A percentile compares a stretch with the other conserved stretches of the same genome.
phyloP scores from a whole-genome alignment of 75 land plant species.

The Picea glauca region DNA sequence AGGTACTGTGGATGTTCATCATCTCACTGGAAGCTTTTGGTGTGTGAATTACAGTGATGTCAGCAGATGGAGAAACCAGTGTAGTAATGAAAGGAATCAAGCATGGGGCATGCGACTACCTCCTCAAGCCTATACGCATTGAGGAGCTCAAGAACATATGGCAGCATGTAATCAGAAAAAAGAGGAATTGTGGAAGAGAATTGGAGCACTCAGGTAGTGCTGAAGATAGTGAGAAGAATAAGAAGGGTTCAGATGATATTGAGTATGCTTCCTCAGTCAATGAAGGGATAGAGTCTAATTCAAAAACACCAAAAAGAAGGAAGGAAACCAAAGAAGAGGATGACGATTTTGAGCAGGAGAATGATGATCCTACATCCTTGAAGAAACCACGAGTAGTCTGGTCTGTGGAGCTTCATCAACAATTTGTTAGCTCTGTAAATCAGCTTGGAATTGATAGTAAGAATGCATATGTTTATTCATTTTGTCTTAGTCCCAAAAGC shows the following conservation, averaged over 20 bases:
- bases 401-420: slow-evolving; percentile 95
- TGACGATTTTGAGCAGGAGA: slow-evolving; percentile 68
- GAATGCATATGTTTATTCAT: slow-evolving; percentile 12
- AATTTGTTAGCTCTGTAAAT: slow-evolving; percentile 87
- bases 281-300: slow-evolving; percentile 51
- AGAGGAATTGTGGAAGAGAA: slow-evolving; percentile 43
- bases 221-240: slow-evolving; percentile 42
- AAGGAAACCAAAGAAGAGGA: slow-evolving; percentile 61
- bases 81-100: slow-evolving; percentile 87
- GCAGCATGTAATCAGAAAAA: slow-evolving; percentile 87
- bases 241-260: slow-evolving; percentile 36
- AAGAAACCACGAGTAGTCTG: slow-evolving; percentile 94
- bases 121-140: slow-evolving; percentile 79
- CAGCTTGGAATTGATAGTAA: slow-evolving; percentile 92
- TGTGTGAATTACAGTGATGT: slow-evolving; percentile 87
- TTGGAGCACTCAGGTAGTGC: slow-evolving; percentile 45
- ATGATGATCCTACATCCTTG: slow-evolving; percentile 62
- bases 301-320: slow-evolving; percentile 42
- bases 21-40: slow-evolving; percentile 1
- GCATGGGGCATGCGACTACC: slow-evolving; percentile 94
- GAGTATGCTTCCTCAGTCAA: slow-evolving; percentile 58
- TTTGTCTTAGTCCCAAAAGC: not conserved
- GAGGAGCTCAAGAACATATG: slow-evolving; percentile 84
- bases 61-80: slow-evolving; percentile 71
- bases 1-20: not conserved